Base-by-base conservation (phyloP, 805 yeast species). In the Suhomyces sp. region DNA sequence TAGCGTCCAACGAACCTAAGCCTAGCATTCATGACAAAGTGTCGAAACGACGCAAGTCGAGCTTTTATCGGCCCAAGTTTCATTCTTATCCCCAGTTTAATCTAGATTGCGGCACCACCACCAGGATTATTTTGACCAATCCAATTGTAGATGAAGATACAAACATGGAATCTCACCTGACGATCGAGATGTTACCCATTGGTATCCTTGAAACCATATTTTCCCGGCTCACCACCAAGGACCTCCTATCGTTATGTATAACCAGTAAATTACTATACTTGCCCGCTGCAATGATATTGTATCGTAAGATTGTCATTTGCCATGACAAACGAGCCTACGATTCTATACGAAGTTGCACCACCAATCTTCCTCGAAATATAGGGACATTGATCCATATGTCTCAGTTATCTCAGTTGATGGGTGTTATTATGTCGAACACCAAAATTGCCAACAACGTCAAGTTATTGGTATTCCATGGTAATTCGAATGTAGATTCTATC, bases 211-310 rank as follows among this genome's bases (percentile, higher is more conserved):
- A 44, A 9, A 45, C 50, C 22, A 61, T 67, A 8, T 68, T 65
- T 43, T 52, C 57, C 13, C 52, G 49, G 33, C 56, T 67, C 5
- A 46, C 51, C 21, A 60, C 66, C 6, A 29, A 48, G 7, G 68
- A 66, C 46, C 54, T 69, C 24, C 53, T 65, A 20, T 60, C 51
- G 21, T 43, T 65, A 6, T 61, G 67, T 29, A 29, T 59, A 5
- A 48, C 61, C 4, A 58, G 65, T 43, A 54, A 58, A 31, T 48
- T 53, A 44, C 57, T 66, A n/a, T 67, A 65, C 48, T 51, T 63
- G 15, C 70, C 68, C 2, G 69, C 72, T 0, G 60, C 59, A 0
- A 51, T 51, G 22, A 56, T 61, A 25, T 45, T 69, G 10, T 67
- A 68, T 53, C 51, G 53, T 13, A 59, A 56, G 27, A 57, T 68